Evolutionary conservation across 768 basidiomycete species (phyloP).

Genomic region (Amanita inopinata): DNA sequence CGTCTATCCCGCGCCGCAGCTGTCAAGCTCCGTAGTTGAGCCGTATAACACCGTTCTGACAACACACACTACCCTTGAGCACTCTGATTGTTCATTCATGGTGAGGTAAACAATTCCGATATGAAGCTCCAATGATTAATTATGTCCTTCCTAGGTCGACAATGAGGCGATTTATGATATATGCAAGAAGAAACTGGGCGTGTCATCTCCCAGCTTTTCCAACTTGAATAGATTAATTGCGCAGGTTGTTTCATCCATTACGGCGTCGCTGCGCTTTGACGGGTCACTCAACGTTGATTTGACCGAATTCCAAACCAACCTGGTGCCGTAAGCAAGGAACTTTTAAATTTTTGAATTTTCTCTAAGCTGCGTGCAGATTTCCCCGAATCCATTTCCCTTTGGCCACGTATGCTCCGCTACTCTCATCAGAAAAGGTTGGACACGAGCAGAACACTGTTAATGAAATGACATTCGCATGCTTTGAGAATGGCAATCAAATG

Average conservation of each 20-base stretch:
- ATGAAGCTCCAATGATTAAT: neutral
- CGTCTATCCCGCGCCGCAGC: constrained; percentile 89
- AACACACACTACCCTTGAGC: constrained; percentile 96
- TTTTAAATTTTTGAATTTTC: constrained; percentile 5
- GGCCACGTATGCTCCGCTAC: constrained; percentile 89
- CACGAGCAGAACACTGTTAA: constrained; percentile 97
- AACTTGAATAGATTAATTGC: constrained; percentile 97
- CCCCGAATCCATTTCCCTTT: constrained; percentile 98
- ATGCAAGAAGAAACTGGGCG: constrained; percentile 91
- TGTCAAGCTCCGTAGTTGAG: constrained; percentile 93
- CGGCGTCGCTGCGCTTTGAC: constrained; percentile 94
- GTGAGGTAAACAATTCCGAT: constrained; percentile 26
- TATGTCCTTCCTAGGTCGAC: constrained; percentile 54
- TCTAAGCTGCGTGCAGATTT: constrained; percentile 46
- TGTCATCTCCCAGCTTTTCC: constrained; percentile 77
- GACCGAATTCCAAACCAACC: constrained; percentile 97
- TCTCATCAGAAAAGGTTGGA: constrained; percentile 90
- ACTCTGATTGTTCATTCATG: constrained; percentile 99
- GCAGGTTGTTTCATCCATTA: constrained; percentile 97
- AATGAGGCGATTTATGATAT: constrained; percentile 99
- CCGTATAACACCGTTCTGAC: constrained; percentile 97
- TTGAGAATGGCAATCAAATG: constrained; percentile 96
- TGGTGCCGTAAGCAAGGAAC: constrained; percentile 71
- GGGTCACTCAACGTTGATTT: constrained; percentile 96
- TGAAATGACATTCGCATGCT: constrained; percentile 98